Percentiles rank a stretch among this genome's conserved stretches.
Evolutionary conservation across 169 alveolate species (phyloP).

Genomic region (Plasmodium ovale): DNA sequence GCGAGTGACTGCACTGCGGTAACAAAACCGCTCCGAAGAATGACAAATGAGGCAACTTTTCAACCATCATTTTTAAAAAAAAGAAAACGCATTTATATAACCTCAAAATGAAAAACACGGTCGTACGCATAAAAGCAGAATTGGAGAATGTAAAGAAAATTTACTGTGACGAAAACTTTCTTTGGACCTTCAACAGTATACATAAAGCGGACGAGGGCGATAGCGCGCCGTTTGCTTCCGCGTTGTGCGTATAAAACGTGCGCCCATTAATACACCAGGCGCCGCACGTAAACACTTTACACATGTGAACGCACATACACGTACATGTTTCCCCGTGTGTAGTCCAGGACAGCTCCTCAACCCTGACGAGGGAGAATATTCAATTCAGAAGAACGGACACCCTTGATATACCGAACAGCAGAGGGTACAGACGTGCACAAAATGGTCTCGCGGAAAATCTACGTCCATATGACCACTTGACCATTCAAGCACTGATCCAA

Average conservation of each 20-base stretch:
- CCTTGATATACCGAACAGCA: slow-evolving; percentile 64
- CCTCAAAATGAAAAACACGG: slow-evolving; percentile 56
- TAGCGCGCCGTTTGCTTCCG: background rate
- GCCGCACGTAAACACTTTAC: too few relatives aligned
- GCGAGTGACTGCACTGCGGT: too few relatives aligned
- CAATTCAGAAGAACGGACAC: slow-evolving; percentile 33
- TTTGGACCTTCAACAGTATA: slow-evolving; percentile 60
- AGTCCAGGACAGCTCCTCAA: slow-evolving; percentile 30
- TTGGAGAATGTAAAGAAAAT: slow-evolving; percentile 61
- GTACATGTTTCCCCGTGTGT: too few relatives aligned
- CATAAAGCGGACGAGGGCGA: background rate
- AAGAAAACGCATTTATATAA: background rate
- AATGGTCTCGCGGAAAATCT: too few relatives aligned
- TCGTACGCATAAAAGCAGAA: slow-evolving; percentile 54
- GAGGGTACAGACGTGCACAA: slow-evolving; percentile 48
- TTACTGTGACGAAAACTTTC: slow-evolving; percentile 55
- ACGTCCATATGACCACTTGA: background rate
- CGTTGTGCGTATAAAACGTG: background rate
- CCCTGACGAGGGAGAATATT: slow-evolving; percentile 63
- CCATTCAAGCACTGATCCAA: background rate
- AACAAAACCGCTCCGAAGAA: slow-evolving; percentile 3
- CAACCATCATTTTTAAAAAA: background rate
- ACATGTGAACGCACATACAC: background rate
- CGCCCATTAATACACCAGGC: background rate
- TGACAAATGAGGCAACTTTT: background rate